Base-by-base conservation (phyloP, 495 filamentous ascomycete species). In the Chlorociboria aeruginascens region DNA sequence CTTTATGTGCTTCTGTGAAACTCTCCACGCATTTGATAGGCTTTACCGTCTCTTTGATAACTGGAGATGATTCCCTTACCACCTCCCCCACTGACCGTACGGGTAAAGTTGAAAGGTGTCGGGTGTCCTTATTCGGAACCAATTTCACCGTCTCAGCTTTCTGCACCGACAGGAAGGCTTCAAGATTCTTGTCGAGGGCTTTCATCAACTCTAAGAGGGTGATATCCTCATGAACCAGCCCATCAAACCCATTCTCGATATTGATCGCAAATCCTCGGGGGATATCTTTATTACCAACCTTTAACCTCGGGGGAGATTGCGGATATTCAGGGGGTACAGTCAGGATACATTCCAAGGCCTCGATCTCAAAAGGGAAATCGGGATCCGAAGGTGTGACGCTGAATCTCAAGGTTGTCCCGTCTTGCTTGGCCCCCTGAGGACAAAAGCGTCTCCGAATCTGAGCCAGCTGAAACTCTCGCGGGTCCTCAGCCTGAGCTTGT, bases 121-220 rank as follows among this genome's bases (percentile, higher is more conserved):
- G 57, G 10, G 63, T 69, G 35, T 71, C 69, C 45, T 71, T 70
- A 61, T 93, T 92, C 0, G 78, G 69, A 1, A 89, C 72, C 48
- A 95, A 69, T 52, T 81, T 94, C 32, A 95, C 71, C 13, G 82
- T 92, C 38, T 85, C 85, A 6, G 77, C 81, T 63, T 86, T 85
- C 52, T 81, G 71, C 30, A 79, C 74, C 1, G 77, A 77, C 32
- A 95, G 66, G 20, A 94, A 73, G 3, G 64, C 61, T 56, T 95
- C 89, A 2, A 95, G 70, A 42, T 79, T 71, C 56, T 72, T 79
- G 57, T 95, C 88, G 6, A 95, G 68, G 8, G 67, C 71, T 55
- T 89, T 89, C 49, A 83, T 68, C 53, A 86, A 69, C 28, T 67
- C 66, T 29, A 94, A 67, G 10, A 95, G 63, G 0, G 82, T 89